Evolutionary conservation across 768 basidiomycete genomes (phyloP), one percentile per base, ranked within the genome.

Genomic region (Dioszegia hungarica): DNA sequence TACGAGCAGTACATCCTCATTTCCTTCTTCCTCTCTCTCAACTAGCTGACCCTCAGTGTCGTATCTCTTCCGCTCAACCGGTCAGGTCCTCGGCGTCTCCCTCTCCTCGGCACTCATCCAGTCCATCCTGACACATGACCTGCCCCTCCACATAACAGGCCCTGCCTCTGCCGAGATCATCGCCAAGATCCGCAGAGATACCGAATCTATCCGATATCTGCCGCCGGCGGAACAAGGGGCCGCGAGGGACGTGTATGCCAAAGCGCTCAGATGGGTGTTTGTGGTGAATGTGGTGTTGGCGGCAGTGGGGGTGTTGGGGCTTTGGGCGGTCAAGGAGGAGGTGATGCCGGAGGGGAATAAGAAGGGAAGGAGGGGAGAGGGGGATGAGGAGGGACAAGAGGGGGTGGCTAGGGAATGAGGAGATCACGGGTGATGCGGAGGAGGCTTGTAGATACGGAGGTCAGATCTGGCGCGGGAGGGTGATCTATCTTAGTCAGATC

Each of bases 81-180:
- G 93, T 2, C 94, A 97, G 79, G 95, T 95, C 22, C 81, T 97
- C 53, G 95, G 94, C 33, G 94, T 99, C 52, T 88, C 89, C 66
- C 79, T 93, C 43, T 86, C 85, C 64, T 89, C 90, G 20, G 86
- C 90, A 0, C 74, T 98, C 25, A 78, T 93, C 29, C 94, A 99
- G 76, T 82, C 83, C 5, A 81, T 94, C 33, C 80, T 99, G 37
- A 77, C 85, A 27, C 75, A 79, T 45, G 84, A 88, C 68, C 79
- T 99, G 53, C 82, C 83, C 55, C 77, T 81, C 59, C 82, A 85
- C 49, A 93, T 99, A 64, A 82, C 80, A 5, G 93, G 89, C 0
- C 85, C 87, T 41, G 82, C 81, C 54, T 82, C 93, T 53, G 79
- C 79, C 65, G 57, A 62, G 29, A 63, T 68, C 9, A 73, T 77